Conservation (phyloP, 1,284 basidiomycete species). For the Cryptococcus sp. region DNA sequence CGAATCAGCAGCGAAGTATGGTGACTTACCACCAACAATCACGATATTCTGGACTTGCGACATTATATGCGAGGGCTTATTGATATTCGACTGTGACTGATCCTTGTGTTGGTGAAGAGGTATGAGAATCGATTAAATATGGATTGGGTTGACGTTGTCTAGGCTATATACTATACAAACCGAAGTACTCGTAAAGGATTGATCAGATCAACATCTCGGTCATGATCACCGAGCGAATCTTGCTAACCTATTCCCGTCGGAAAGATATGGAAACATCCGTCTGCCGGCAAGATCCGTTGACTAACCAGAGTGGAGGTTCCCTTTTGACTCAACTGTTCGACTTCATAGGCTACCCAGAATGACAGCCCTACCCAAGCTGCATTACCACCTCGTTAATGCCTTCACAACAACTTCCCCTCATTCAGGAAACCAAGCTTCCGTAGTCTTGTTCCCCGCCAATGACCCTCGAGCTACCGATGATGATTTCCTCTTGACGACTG, state of each 20-base stretch:
- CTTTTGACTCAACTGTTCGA: no score
- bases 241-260: no score
- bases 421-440: constrained; percentile 40
- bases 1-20: background rate
- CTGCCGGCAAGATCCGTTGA: no score
- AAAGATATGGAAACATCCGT: no score
- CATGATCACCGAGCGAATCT: background rate
- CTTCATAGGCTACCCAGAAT: no score
- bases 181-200: no score
- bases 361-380: constrained; percentile 3
- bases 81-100: no score
- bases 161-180: no score
- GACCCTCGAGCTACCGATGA: constrained; percentile 25
- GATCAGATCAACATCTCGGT: background rate
- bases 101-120: no score
- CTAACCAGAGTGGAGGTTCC: no score
- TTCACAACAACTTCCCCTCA: constrained; percentile 25
- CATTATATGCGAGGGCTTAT: constrained; percentile 9
- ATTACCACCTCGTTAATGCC: constrained; percentile 35
- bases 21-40: constrained; percentile 34
- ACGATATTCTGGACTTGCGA: constrained; percentile 32
- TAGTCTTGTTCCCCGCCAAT: constrained; percentile 17
- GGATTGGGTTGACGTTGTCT: no score
- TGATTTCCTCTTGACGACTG: constrained; percentile 22
- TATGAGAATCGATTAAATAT: no score